These are phyloP conservation scores for Pythium sukuiense DNA, from an alignment of 352 stramenopile genomes.

Conservation along the genomic window DNA sequence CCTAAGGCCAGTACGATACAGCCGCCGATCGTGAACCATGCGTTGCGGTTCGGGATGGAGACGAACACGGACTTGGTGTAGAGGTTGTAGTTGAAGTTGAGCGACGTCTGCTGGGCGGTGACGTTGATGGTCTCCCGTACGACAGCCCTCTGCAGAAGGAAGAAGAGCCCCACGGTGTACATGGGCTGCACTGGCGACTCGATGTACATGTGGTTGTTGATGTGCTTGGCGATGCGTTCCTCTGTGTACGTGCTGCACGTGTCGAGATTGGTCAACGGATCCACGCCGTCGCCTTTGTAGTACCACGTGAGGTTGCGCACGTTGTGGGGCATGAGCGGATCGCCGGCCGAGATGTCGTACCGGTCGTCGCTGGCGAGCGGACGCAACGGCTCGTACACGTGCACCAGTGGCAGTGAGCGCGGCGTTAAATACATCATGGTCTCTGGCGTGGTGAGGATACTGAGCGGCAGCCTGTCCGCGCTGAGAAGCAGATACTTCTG, in stretches of 20 bases:
- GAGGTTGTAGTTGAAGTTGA: not conserved
- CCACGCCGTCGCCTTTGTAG: not conserved
- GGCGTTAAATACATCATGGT: not conserved
- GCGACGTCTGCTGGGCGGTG: not conserved
- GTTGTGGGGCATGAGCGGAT: not conserved
- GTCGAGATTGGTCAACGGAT: not conserved
- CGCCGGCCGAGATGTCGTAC: not conserved
- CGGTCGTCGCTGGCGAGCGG: not conserved
- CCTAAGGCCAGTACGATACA: not conserved
- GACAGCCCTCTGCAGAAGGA: not conserved
- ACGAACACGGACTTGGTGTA: not conserved
- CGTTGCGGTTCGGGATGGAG: not conserved
- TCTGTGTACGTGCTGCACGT: not conserved
- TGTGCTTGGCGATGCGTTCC: not conserved
- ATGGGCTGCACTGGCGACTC: not conserved
- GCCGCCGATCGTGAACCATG: not conserved
- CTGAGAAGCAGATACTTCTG: not conserved
- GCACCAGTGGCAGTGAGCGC: not conserved
- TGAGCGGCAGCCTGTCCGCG: not conserved
- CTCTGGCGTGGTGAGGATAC: not conserved
- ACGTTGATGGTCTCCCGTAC: not conserved
- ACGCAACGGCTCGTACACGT: not conserved
- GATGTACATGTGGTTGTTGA: conserved; percentile 4
- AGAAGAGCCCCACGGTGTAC: not conserved
- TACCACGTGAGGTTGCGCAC: not conserved